Base-by-base conservation (phyloP, 495 filamentous ascomycete species). In the Talaromyces stipitatus region DNA sequence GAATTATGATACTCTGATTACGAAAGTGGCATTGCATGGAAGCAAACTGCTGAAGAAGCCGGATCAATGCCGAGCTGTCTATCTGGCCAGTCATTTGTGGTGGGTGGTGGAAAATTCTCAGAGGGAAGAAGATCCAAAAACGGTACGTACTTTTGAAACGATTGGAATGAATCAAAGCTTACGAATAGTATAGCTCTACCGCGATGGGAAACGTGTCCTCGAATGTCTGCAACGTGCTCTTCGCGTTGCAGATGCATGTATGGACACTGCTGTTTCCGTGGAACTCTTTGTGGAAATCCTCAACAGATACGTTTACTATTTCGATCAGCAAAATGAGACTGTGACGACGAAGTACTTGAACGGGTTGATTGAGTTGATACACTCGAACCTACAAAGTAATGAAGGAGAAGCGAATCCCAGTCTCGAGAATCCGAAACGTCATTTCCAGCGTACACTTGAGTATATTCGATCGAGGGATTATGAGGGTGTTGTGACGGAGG, bases 281-380 rank as follows among this genome's bases (percentile, higher is more conserved):
- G 94, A 98, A 72, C 78, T 98, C 38, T 98, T 98, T 65, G 94
- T 98, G 50, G 94, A 98, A 73, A 97, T 98, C 59, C 75, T 98
- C 58, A 96, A 97, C 66, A 83, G 94, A 67, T 98, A 97, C 72
- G 94, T 97, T 52, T 98, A 98, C 70, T 97, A 97, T 72, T 98
- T 96, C 72, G 94, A 98, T 71, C 91, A 97, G 64, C 91, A 95
- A 72, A 98, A 98, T 71, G 94, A 98, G 73, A 92, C 90, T 46
- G 92, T 98, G 30, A 97, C 94, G 2, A 96, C 88, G 11, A 98
- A 97, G 73, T 98, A 97, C 67, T 80, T 98, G 50, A 98, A 98
- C 66, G 94, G 94, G 3, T 86, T 98, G 30, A 97, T 98, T 64
- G 94, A 98, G 75, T 83, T 98, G 57, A 97, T 98, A 60, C 92